phyloP scores from a whole-genome alignment of 2,329 filamentous ascomycete species.

The Orbilia blumenaviensis region DNA sequence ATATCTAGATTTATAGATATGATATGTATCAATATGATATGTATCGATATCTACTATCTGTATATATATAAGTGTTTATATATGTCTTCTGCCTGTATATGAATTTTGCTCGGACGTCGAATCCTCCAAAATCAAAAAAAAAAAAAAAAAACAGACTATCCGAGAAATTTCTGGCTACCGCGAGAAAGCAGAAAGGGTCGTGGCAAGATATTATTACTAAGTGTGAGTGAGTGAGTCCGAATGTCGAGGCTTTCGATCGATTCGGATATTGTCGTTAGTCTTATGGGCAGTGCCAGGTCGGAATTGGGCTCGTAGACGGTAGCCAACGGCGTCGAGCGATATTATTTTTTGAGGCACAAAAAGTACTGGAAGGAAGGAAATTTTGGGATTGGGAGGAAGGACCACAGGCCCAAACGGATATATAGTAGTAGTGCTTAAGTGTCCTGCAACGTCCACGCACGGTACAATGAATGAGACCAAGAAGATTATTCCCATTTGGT shows the following conservation, averaged over 20 bases:
- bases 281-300: conserved; percentile 44
- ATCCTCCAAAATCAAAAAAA: too few relatives aligned
- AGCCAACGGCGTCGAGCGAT: conserved; percentile 44
- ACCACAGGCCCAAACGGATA: conserved; percentile 47
- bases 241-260: conserved; percentile 32
- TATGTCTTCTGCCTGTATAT: conserved; percentile 4
- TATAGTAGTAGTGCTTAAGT: conserved; percentile 54
- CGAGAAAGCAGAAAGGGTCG: conserved; percentile 11
- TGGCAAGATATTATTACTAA: conserved; percentile 27
- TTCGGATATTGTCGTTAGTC: conserved; percentile 41
- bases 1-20: conserved; percentile 3
- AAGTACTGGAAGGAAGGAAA: conserved; percentile 34
- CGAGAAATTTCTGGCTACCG: conserved; percentile 52
- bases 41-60: not conserved
- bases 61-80: conserved; percentile 11
- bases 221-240: conserved; percentile 19
- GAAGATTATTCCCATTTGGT: conserved; percentile 39
- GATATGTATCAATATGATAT: not conserved
- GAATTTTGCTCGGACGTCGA: not conserved
- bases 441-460: conserved; percentile 49
- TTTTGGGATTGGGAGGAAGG: conserved; percentile 39
- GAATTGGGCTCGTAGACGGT: conserved; percentile 47
- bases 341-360: conserved; percentile 45
- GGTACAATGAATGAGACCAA: conserved; percentile 41
- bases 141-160: too few relatives aligned